Base-by-base conservation (phyloP, 345 rosid genomes). In the Pugionium cornutum region DNA sequence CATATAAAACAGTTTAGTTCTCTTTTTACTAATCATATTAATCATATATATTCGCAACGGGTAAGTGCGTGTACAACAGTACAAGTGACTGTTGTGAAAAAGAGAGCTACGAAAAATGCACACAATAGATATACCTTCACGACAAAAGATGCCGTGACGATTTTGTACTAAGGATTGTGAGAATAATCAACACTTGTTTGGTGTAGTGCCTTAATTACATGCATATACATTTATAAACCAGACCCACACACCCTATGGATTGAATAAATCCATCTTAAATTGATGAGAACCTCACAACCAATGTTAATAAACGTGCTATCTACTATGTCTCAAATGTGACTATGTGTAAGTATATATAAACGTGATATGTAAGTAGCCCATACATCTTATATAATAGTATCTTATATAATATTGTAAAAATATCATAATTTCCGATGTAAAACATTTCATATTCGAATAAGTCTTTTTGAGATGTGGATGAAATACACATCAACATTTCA, bases 141-240 rank as follows among this genome's bases (percentile, higher is more conserved):
- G 69, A 72, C 70, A 72, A 57, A 64, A 64, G 69, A 64, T 72
- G 76, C 60, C 70, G 70, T 65, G 54, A 72, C 27, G 61, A 57
- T 41, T 64, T 72, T 72, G 65, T 66, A 70, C 48, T 48, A 64
- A 64, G 9, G 54, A 51, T 57, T 64, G 68, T 36, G 34, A 35
- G 76, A 65, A 72, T 58, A 50, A 72, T 72, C 76, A 57, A 64
- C 76, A 58, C 61, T 64, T 66, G 61, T 64, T 58, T 65, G 76
- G 54, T 43, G 41, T 57, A 64, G 46, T 64, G 41, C 65, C 36
- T 42, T 64, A 18, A 18, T 18, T 64, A 47, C 68, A 54, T 62
- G 56, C 65, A 48, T 64, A 53, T 11, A 29, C 28, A 42, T 49
- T 56, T 11, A 55, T 41, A 33, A 25, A 7, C 1, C 34, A 34